Evolutionary conservation across 306 rosid species (phyloP).

Genomic region (Biancaea sappan): DNA sequence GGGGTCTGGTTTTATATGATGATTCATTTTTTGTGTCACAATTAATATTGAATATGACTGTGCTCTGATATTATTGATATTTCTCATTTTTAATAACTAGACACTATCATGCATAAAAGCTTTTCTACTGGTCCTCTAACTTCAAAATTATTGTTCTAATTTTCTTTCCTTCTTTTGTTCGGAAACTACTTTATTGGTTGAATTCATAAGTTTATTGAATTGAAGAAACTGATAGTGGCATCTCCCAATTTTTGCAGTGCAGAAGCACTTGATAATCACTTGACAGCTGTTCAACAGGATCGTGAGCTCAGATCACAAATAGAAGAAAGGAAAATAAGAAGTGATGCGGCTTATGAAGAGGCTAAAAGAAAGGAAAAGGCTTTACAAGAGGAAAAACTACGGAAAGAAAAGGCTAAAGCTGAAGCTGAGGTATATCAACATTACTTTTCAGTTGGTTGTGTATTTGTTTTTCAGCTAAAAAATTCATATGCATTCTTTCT

Average conservation of each 20-base stretch:
- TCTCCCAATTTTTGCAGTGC: conserved; percentile 59
- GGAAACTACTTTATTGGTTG: conserved; percentile 1
- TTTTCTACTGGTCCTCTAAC: conserved; percentile 18
- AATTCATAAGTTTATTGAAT: conserved; percentile 2
- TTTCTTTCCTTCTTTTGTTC: conserved; percentile 14
- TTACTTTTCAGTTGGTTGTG: conserved; percentile 21
- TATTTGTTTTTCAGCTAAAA: conserved; percentile 19
- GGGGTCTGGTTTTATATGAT: conserved; percentile 28
- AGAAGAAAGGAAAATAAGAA: conserved; percentile 89
- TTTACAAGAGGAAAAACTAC: conserved; percentile 72
- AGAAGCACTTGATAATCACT: conserved; percentile 86
- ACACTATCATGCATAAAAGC: not conserved
- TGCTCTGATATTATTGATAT: conserved; percentile 8
- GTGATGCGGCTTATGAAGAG: conserved; percentile 88
- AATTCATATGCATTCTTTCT: conserved; percentile 9
- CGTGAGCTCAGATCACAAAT: conserved; percentile 85
- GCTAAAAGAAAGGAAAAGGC: conserved; percentile 83
- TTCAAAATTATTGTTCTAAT: not conserved
- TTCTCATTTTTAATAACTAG: conserved; percentile 29
- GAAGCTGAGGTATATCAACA: conserved; percentile 72
- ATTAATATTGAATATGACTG: conserved; percentile 23
- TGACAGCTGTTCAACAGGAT: conserved; percentile 79
- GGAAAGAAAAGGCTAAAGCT: conserved; percentile 81
- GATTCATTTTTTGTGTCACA: conserved; percentile 15
- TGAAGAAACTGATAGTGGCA: conserved; percentile 34